These are phyloP conservation scores for Zangia roseola DNA, from an alignment of 768 basidiomycete species.

Conservation along the genomic window DNA sequence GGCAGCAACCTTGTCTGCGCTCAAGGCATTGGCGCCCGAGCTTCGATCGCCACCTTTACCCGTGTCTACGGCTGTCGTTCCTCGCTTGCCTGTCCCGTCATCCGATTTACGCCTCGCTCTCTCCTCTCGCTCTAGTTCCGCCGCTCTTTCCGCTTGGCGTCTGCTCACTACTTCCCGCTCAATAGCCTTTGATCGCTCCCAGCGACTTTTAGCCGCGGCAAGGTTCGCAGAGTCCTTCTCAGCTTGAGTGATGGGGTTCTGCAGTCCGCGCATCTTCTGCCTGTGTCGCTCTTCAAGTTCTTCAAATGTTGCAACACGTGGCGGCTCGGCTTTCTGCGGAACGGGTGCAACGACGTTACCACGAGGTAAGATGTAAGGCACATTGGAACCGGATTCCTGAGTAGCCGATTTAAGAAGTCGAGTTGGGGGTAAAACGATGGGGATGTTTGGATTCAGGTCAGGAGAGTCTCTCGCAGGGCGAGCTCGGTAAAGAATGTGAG, in stretches of 20 bases:
- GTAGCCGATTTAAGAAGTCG: slow-evolving; percentile 35
- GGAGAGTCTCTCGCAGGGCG: slow-evolving; percentile 18
- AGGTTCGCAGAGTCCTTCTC: slow-evolving; percentile 76
- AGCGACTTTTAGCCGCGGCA: slow-evolving; percentile 71
- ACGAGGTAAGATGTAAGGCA: slow-evolving; percentile 47
- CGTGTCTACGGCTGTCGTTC: slow-evolving; percentile 27
- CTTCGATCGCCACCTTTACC: slow-evolving; percentile 38
- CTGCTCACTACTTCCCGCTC: slow-evolving; percentile 75
- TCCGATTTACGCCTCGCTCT: slow-evolving; percentile 45
- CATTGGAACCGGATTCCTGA: slow-evolving; percentile 34
- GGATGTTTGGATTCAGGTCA: slow-evolving; percentile 28
- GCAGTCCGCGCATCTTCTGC: slow-evolving; percentile 78
- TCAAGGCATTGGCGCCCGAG: slow-evolving; percentile 38
- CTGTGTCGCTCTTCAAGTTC: slow-evolving; percentile 85
- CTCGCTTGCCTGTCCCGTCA: slow-evolving; percentile 40
- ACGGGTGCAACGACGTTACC: slow-evolving; percentile 37
- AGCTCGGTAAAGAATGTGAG: slow-evolving; percentile 23
- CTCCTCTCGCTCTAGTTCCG: slow-evolving; percentile 47
- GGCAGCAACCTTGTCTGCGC: slow-evolving; percentile 57
- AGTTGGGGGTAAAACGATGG: slow-evolving; percentile 31
- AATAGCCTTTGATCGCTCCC: slow-evolving; percentile 73
- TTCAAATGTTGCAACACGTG: slow-evolving; percentile 77
- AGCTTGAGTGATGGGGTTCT: slow-evolving; percentile 80
- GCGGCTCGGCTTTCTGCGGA: slow-evolving; percentile 48
- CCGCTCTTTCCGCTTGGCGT: slow-evolving; percentile 70